Percentiles rank a stretch among this genome's conserved stretches.
Evolutionary conservation across 2,329 filamentous ascomycete species (phyloP).

Genomic region (Trichoderma asperellum): DNA sequence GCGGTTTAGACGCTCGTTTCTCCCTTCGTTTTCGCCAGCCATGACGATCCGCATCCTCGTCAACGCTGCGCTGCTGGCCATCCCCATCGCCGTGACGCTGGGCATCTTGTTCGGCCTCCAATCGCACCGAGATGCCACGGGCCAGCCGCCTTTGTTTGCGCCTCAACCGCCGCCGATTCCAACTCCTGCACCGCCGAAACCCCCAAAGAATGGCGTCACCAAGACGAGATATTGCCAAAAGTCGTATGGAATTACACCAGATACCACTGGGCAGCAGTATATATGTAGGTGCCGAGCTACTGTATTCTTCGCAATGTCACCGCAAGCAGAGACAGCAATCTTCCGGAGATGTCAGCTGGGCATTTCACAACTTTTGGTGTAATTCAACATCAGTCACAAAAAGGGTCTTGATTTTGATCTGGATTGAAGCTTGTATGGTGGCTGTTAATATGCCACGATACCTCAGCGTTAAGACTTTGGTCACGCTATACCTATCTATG

Average conservation of each 20-base stretch:
- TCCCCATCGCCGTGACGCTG: slow-evolving; percentile 55
- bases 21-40: slow-evolving; percentile 24
- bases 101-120: slow-evolving; percentile 56
- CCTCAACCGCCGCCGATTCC: slow-evolving; percentile 31
- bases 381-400: neutral
- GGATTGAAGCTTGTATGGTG: neutral
- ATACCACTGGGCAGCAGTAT: slow-evolving; percentile 49
- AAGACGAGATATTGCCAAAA: slow-evolving; percentile 46
- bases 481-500: neutral
- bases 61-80: slow-evolving; percentile 53
- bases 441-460: neutral
- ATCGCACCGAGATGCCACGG: slow-evolving; percentile 47
- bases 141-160: slow-evolving; percentile 51
- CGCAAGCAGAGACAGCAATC: neutral
- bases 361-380: neutral
- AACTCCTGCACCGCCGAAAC: slow-evolving; percentile 3
- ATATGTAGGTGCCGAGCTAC: slow-evolving; percentile 47
- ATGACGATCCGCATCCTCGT: slow-evolving; percentile 51
- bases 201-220: slow-evolving; percentile 29
- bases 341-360: neutral
- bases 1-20: slow-evolving; percentile 30
- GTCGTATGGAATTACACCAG: slow-evolving; percentile 51
- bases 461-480: neutral
- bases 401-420: neutral
- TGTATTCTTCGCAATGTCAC: neutral